Evolutionary conservation across 441 rosid genomes (phyloP), one percentile per base, ranked within the genome.

Genomic region (Adansonia madagascariensis): DNA sequence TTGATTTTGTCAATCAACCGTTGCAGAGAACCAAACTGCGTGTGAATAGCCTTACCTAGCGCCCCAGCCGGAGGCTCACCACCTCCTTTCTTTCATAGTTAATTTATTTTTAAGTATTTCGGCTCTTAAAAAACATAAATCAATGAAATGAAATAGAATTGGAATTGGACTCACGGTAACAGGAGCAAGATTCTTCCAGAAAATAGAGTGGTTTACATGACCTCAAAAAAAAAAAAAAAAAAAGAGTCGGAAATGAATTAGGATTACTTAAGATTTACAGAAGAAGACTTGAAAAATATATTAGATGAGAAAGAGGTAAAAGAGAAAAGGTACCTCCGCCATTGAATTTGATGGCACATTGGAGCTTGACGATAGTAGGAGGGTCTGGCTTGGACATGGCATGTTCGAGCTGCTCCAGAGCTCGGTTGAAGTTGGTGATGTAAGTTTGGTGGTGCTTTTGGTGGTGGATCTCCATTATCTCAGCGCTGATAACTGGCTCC

Each of bases 391-490:
- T 92, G 71, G 68, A 75, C 0, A 86, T 74, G 56, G 98, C 94
- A 9, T 90, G 85, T 22, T 88, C 78, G 20, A 95, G 97, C 82
- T 88, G 91, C 88, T 94, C 91, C n/a, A 91, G 89, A 43, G 97
- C 88, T 83, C 90, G 89, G 80, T 95, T 95, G 83, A 84, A 94
- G 82, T 95, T 94, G 47, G 97, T 89, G 74, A 95, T 71, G 77
- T 91, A 95, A 61, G 95, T 22, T 82, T 91, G 97, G 78, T 94
- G 98, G 75, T 94, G 99, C 85, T 95, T 95, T 87, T 92, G 92
- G 91, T 95, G 98, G 71, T 95, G 99, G 46, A 95, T 79, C 86
- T 89, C 89, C 98, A 95, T 95, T 35, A 92, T 95, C 86, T 94
- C 99, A 49, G 88, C 97, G 80, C 89, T 86, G 70, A 90, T 85